A percentile compares a stretch with the other conserved stretches of the same genome.
phyloP scores from a whole-genome alignment of 2,329 filamentous ascomycete genomes.

The Arthroderma sp. region DNA sequence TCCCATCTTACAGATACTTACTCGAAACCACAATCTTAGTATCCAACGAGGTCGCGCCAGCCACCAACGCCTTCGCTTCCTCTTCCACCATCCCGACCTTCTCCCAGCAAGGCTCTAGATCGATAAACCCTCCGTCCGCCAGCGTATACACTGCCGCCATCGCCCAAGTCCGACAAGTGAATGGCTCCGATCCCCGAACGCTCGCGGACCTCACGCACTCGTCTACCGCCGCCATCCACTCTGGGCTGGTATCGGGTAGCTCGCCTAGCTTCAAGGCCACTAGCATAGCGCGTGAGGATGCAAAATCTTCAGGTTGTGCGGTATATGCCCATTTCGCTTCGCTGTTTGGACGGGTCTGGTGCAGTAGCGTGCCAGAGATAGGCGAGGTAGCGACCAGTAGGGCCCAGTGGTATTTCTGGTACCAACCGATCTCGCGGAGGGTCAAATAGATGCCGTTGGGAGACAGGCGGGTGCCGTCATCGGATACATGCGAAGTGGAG shows the following conservation, averaged over 20 bases:
- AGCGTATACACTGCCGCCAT: slow-evolving; percentile 13
- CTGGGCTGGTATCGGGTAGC: slow-evolving; percentile 10
- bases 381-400: slow-evolving; percentile 11
- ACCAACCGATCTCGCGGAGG: slow-evolving; percentile 7
- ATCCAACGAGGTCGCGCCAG: not conserved
- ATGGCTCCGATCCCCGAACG: not conserved
- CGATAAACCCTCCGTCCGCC: slow-evolving; percentile 13
- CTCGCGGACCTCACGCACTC: not conserved
- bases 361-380: slow-evolving; percentile 9
- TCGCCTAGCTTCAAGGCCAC: slow-evolving; percentile 13
- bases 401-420: slow-evolving; percentile 13
- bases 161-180: slow-evolving; percentile 13
- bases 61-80: slow-evolving; percentile 9
- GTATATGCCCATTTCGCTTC: slow-evolving; percentile 8
- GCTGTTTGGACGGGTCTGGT: slow-evolving; percentile 6
- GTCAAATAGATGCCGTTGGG: slow-evolving; percentile 14
- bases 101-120: slow-evolving; percentile 13
- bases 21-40: not conserved
- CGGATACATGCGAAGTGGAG: not conserved
- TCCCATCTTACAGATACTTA: not conserved
- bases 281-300: slow-evolving; percentile 1
- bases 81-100: slow-evolving; percentile 11
- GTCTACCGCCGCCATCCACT: slow-evolving; percentile 13
- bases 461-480: not conserved
- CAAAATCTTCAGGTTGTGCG: slow-evolving; percentile 1